Evolutionary conservation across 2,329 filamentous ascomycete genomes (phyloP), one percentile per base, ranked within the genome.

Genomic region (Colletotrichum gloeosporioides): DNA sequence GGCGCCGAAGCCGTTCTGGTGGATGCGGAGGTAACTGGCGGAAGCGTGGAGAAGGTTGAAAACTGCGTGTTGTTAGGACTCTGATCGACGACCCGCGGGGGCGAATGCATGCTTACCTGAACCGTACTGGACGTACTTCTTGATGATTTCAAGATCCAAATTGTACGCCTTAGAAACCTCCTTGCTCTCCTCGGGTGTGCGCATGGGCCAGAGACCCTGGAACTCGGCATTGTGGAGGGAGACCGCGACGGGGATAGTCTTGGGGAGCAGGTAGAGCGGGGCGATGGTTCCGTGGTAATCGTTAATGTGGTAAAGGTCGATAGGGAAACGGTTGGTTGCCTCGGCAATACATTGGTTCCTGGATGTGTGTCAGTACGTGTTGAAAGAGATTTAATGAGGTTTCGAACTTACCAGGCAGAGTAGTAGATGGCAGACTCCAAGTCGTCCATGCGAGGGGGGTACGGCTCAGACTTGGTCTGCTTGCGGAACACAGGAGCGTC

Each of bases 171-270:
- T 87, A 81, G 91, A 93, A 6, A 94, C 91, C 81, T 94, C 92
- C 55, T 89, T 88, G 74, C 88, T 88, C 79, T 94, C 92, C 65
- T 90, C 88, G 8, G 89, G 87, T 6, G 89, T 92, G 8, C 92
- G 87, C 89, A 94, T 93, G 1, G 92, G 91, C 92, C 92, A 94
- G 22, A 93, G 85, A 71, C 92, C 92, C 81, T 94, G 92, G 79
- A 94, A 94, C 78, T 94, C 92, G 65, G 92, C 92, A 78, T 94
- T 94, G 82, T 94, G 92, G 15, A 94, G 89, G 2, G 92, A 93
- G 6, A 94, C 84, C 77, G 90, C 92, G 75, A 89, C 88, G 4
- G 92, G 92, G 55, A 93, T 88, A 1, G 90, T 92, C 22, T 89
- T 84, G 2, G 92, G 92, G 3, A 94, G 87, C n/a, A 93, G 86